Evolutionary conservation across 2,329 filamentous ascomycete species (phyloP).

Genomic region (Akanthomyces dipterigenus): DNA sequence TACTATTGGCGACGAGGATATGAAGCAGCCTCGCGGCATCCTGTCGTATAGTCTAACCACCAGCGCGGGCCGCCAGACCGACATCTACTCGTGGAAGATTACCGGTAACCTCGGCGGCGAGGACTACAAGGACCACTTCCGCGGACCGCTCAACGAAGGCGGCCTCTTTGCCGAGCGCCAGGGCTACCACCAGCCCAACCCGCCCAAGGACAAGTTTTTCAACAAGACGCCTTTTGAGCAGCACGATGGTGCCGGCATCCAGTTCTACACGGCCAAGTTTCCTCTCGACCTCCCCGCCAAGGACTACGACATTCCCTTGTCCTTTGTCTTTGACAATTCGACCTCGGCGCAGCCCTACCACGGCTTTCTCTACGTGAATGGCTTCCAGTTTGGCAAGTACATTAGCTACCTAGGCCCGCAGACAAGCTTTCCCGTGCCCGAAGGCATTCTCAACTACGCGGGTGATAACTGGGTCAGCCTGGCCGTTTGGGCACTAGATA

Average conservation of each 20-base stretch:
- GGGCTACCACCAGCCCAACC: constrained; percentile 48
- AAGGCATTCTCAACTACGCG: constrained; percentile 59
- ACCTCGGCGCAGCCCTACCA: constrained; percentile 36
- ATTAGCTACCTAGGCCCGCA: constrained; percentile 63
- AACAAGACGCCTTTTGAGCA: constrained; percentile 3
- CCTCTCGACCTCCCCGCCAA: constrained; percentile 42
- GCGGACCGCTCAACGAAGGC: constrained; percentile 56
- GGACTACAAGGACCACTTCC: constrained; percentile 45
- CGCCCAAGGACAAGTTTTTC: constrained; percentile 28
- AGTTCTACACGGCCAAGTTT: constrained; percentile 48
- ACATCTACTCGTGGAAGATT: constrained; percentile 49
- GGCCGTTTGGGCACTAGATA: constrained; percentile 46
- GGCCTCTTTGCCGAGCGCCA: constrained; percentile 49
- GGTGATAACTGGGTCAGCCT: constrained; percentile 60
- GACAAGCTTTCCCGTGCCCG: constrained; percentile 58
- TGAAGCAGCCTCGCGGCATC: constrained; percentile 54
- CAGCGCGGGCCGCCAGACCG: constrained; percentile 30
- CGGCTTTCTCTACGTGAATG: constrained; percentile 61
- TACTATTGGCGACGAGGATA: constrained; percentile 45
- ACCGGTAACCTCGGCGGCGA: constrained; percentile 58
- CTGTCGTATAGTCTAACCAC: constrained; percentile 47
- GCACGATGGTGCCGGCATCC: constrained; percentile 38
- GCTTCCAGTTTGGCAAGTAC: constrained; percentile 54
- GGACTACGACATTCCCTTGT: constrained; percentile 49
- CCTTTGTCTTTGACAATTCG: constrained; percentile 44